A percentile compares a stretch with the other conserved stretches of the same genome.
Evolutionary conservation across 805 yeast species (phyloP).

Genomic region (Yarrowia osloensis): DNA sequence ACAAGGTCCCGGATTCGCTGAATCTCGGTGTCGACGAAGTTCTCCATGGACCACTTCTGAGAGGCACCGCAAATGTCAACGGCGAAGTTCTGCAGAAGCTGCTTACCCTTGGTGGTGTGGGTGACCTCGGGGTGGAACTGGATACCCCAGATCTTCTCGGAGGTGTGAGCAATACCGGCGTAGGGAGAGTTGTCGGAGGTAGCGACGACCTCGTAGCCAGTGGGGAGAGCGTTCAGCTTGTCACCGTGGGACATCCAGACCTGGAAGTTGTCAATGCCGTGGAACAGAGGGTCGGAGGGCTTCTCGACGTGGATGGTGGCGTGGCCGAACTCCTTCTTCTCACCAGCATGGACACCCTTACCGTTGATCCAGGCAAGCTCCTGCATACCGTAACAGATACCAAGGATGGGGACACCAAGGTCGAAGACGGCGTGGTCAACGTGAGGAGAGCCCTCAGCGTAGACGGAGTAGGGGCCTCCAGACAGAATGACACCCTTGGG

Average conservation of each 20-base stretch:
- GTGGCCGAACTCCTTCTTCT: constrained; percentile 97
- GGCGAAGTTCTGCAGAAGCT: constrained; percentile 87
- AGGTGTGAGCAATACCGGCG: constrained; percentile 84
- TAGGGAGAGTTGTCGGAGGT: constrained; percentile 91
- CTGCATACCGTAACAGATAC: constrained; percentile 99
- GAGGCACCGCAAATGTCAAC: constrained; percentile 81
- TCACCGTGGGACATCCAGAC: constrained; percentile 99
- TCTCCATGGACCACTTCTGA: constrained; percentile 97
- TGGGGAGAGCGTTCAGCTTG: constrained; percentile 86
- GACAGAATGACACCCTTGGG: constrained; percentile 96
- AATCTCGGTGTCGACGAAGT: constrained; percentile 95
- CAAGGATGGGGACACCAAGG: constrained; percentile 88
- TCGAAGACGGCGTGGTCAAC: constrained; percentile 93
- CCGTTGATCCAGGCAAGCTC: constrained; percentile 98
- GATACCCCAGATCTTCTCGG: constrained; percentile 81
- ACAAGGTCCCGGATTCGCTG: constrained; percentile 86
- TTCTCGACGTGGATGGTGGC: constrained; percentile 82
- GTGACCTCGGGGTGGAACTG: constrained; percentile 99
- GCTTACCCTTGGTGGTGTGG: constrained; percentile 90
- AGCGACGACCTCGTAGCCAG: constrained; percentile 85
- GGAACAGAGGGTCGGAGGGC: constrained; percentile 66
- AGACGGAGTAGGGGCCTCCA: constrained; percentile 98
- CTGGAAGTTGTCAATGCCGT: constrained; percentile 88
- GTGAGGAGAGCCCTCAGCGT: constrained; percentile 93
- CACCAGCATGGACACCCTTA: constrained; percentile 84